Percentiles rank a stretch among this genome's conserved stretches.
Evolutionary conservation across 345 rosid species (phyloP).

Genomic region (Citropsis articulata): DNA sequence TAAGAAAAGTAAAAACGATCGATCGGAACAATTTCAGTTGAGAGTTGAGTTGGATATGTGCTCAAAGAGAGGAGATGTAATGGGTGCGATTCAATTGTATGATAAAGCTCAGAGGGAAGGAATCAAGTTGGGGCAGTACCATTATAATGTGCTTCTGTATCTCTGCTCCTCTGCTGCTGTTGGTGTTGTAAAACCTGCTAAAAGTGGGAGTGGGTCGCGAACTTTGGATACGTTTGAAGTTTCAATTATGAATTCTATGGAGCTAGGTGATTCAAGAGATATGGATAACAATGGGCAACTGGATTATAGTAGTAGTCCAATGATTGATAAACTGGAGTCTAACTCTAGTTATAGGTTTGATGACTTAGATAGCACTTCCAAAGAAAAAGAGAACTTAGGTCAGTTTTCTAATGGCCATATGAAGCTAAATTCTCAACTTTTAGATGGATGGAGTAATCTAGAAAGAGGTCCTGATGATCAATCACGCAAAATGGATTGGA

Average conservation of each 20-base stretch:
- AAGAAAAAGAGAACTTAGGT: constrained; percentile 12
- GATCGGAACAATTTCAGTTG: constrained; percentile 17
- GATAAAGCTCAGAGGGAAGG: constrained; percentile 48
- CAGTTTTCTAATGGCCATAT: constrained; percentile 16
- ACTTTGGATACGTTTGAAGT: constrained; percentile 21
- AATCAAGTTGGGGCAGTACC: constrained; percentile 43
- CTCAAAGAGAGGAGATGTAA: constrained; percentile 56
- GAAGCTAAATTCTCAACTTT: constrained; percentile 14
- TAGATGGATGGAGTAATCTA: constrained; percentile 1
- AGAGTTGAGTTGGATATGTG: constrained; percentile 52
- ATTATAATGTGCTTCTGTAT: constrained; percentile 53
- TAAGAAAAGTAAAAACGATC: constrained; percentile 30
- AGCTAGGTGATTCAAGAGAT: constrained; percentile 10
- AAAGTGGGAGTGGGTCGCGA: constrained; percentile 47
- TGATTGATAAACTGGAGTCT: constrained; percentile 10
- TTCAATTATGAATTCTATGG: constrained; percentile 1
- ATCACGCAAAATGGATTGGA: not conserved
- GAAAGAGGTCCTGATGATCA: constrained; percentile 8
- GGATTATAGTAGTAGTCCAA: not conserved
- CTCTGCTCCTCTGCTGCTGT: constrained; percentile 71
- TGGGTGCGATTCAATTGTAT: constrained; percentile 48
- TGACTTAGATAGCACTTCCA: constrained; percentile 7
- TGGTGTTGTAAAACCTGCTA: constrained; percentile 61
- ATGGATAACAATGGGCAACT: not conserved
- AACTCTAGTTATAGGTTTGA: constrained; percentile 8